Percentiles rank a stretch among this genome's conserved stretches.
Conservation (phyloP, 108 stramenopile genomes). For the Skeletonema menzelii region DNA sequence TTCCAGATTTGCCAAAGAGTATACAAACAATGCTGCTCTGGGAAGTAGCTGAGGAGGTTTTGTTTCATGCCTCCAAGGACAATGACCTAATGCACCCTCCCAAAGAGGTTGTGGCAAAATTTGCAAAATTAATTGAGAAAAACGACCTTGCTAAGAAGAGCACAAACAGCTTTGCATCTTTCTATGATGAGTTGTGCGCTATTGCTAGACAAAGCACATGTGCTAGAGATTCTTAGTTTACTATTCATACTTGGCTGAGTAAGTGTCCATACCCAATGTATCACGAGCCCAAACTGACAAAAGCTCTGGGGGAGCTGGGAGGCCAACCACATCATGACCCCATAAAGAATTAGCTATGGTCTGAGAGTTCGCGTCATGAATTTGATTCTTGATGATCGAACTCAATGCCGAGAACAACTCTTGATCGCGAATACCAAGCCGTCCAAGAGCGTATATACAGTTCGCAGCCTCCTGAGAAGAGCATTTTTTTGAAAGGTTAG, state of each 20-base stretch:
- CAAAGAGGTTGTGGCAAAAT: not conserved
- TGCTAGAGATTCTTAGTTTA: slow-evolving; percentile 3
- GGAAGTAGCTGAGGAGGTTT: not conserved
- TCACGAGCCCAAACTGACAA: slow-evolving; percentile 61
- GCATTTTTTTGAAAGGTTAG: slow-evolving; percentile 11
- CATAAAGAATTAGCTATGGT: slow-evolving; percentile 68
- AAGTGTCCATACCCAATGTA: slow-evolving; percentile 17
- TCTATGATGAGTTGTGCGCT: slow-evolving; percentile 10
- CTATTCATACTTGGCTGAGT: not conserved
- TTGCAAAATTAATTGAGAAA: slow-evolving; percentile 25
- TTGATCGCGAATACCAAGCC: slow-evolving; percentile 55
- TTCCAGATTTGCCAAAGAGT: not conserved
- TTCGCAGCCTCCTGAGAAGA: slow-evolving; percentile 61
- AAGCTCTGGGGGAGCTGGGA: slow-evolving; percentile 51
- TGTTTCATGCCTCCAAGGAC: not conserved
- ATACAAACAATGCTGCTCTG: not conserved
- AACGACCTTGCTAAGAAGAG: not conserved
- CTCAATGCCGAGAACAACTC: slow-evolving; percentile 50
- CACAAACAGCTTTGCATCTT: not conserved
- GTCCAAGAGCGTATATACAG: slow-evolving; percentile 60
- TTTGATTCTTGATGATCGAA: slow-evolving; percentile 37
- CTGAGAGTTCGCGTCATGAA: slow-evolving; percentile 60
- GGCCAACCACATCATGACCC: slow-evolving; percentile 54
- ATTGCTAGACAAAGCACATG: not conserved
- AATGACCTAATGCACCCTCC: not conserved